Conservation (phyloP, 2,329 filamentous ascomycete species). For the Mycosphaerelloides madeirae region DNA sequence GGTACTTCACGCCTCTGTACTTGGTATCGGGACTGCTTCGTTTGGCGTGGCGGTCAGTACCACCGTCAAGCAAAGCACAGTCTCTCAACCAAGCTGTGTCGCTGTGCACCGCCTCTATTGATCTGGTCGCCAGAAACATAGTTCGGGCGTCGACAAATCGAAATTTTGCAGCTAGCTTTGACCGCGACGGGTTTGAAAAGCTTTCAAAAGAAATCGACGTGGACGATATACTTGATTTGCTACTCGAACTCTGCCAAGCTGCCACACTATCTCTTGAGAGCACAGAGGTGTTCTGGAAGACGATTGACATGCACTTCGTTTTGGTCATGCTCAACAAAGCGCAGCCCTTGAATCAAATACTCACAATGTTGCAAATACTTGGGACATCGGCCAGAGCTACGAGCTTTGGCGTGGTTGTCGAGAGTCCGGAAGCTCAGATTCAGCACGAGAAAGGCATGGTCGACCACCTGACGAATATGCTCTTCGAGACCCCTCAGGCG, state of each 20-base stretch:
- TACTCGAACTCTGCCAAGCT: conserved; percentile 56
- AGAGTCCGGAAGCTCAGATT: conserved; percentile 39
- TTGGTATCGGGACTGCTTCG: conserved; percentile 61
- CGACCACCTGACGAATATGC: conserved; percentile 58
- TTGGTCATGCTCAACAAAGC: conserved; percentile 63
- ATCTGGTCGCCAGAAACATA: conserved; percentile 52
- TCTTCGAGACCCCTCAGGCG: conserved; percentile 52
- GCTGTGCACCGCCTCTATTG: conserved; percentile 42
- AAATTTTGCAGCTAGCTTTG: conserved; percentile 19
- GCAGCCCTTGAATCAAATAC: conserved; percentile 60
- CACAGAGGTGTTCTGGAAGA: conserved; percentile 58
- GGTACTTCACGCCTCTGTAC: conserved; percentile 58
- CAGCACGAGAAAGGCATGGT: conserved; percentile 47
- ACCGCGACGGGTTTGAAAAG: conserved; percentile 33
- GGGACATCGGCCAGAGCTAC: conserved; percentile 59
- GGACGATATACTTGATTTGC: conserved; percentile 57
- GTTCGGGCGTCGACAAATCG: conserved; percentile 34
- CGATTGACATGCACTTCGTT: conserved; percentile 62
- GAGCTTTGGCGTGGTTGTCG: conserved; percentile 62
- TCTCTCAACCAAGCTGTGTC: conserved; percentile 54
- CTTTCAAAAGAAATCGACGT: conserved; percentile 60
- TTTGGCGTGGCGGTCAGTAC: conserved; percentile 60
- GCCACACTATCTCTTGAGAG: conserved; percentile 46
- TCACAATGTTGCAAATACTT: conserved; percentile 61
- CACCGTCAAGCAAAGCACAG: conserved; percentile 53